These are phyloP conservation scores for Claviceps cyperi DNA, from an alignment of 2,329 filamentous ascomycete genomes.

Conservation along the genomic window DNA sequence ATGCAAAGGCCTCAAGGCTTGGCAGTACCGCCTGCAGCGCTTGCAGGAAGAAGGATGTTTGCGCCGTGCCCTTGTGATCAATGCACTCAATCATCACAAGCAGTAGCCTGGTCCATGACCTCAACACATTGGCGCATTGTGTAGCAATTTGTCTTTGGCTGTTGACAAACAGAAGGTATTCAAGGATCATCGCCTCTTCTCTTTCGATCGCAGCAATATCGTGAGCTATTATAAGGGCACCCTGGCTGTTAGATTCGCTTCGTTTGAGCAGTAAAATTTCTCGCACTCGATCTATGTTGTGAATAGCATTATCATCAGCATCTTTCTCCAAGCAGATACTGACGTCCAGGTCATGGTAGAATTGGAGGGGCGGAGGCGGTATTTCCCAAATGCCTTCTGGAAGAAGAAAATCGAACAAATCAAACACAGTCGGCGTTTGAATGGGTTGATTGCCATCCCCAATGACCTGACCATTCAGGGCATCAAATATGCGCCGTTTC, in stretches of 20 bases:
- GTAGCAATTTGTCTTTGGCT: constrained; percentile 42
- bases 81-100: constrained; percentile 72
- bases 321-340: constrained; percentile 47
- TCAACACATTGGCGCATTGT: constrained; percentile 53
- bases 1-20: constrained; percentile 65
- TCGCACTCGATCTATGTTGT: constrained; percentile 55
- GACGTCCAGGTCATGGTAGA: constrained; percentile 54
- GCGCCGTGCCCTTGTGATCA: constrained; percentile 58
- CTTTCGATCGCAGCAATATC: constrained; percentile 35
- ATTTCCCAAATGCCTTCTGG: constrained; percentile 35
- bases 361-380: constrained; percentile 38
- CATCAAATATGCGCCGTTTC: constrained; percentile 52
- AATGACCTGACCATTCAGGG: constrained; percentile 64
- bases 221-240: constrained; percentile 33
- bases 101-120: constrained; percentile 72
- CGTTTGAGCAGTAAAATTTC: constrained; percentile 61
- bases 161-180: constrained; percentile 50
- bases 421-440: constrained; percentile 65
- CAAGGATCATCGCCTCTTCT: constrained; percentile 45
- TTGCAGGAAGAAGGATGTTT: constrained; percentile 69
- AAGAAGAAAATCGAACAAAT: constrained; percentile 78
- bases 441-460: constrained; percentile 51
- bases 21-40: constrained; percentile 77
- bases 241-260: constrained; percentile 40
- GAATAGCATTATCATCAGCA: constrained; percentile 41